A percentile compares a stretch with the other conserved stretches of the same genome.
Evolutionary conservation across 352 stramenopile genomes (phyloP).

Genomic region (Pythium phragmitis): DNA sequence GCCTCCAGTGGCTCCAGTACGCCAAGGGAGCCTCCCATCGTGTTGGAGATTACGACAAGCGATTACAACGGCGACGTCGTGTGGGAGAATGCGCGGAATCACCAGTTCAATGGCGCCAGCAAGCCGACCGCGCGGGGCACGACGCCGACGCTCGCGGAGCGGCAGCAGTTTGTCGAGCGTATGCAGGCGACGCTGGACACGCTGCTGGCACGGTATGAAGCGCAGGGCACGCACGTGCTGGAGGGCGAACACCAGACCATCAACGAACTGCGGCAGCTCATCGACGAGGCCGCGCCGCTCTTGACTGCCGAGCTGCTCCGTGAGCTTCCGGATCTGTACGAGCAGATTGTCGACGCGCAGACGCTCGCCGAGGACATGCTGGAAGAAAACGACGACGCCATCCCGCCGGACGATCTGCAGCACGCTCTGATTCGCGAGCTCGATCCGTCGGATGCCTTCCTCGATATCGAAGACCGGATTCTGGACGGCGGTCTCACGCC

Average conservation of each 20-base stretch:
- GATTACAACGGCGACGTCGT: constrained; percentile 16
- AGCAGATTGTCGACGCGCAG: constrained; percentile 28
- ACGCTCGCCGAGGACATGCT: constrained; percentile 29
- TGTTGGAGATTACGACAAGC: constrained; percentile 16
- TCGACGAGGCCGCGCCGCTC: constrained; percentile 24
- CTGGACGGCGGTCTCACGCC: constrained; percentile 39
- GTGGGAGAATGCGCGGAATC: constrained; percentile 5
- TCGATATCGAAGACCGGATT: constrained; percentile 54
- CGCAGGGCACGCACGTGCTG: constrained; percentile 16
- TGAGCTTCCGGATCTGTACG: constrained; percentile 25
- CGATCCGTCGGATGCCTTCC: constrained; percentile 46
- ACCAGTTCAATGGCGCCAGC: background rate
- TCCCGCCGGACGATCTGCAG: background rate
- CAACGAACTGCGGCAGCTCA: constrained; percentile 27
- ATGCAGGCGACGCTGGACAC: constrained; percentile 26
- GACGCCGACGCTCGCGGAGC: constrained; percentile 17
- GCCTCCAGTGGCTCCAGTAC: background rate
- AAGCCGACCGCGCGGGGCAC: background rate
- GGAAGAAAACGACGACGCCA: constrained; percentile 17
- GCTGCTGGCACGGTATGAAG: constrained; percentile 23
- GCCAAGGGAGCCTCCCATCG: constrained; percentile 1
- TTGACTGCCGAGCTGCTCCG: constrained; percentile 24
- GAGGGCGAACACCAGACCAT: constrained; percentile 24
- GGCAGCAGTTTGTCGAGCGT: constrained; percentile 22
- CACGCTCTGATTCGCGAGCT: constrained; percentile 15